Evolutionary conservation across 345 rosid species (phyloP).

Genomic region (Fremontodendron californicum): DNA sequence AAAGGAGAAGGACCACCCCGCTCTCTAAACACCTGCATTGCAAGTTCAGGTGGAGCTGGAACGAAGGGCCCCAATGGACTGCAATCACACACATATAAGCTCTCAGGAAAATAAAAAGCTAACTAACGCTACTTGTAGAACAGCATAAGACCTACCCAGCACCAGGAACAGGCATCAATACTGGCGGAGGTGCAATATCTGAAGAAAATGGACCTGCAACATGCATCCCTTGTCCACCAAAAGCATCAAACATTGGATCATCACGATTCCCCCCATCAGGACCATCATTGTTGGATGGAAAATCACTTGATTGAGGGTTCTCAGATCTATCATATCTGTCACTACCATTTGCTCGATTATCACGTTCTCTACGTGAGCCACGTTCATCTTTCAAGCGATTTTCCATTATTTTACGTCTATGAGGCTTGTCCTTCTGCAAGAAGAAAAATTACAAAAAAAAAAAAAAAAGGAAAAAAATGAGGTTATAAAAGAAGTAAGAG

Average conservation of each 20-base stretch:
- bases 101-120: background rate
- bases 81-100: conserved; percentile 30
- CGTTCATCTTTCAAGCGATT: conserved; percentile 84
- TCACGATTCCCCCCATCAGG: conserved; percentile 59
- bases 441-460: background rate
- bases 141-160: conserved; percentile 70
- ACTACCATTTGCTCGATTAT: conserved; percentile 56
- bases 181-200: conserved; percentile 85
- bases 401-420: conserved; percentile 64
- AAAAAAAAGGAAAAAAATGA: background rate
- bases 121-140: background rate
- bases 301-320: conserved; percentile 63
- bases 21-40: conserved; percentile 89
- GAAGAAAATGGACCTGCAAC: conserved; percentile 68
- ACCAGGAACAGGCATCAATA: conserved; percentile 99
- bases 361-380: conserved; percentile 78
- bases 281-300: conserved; percentile 53
- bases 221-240: conserved; percentile 73
- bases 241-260: conserved; percentile 63
- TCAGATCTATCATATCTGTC: conserved; percentile 78
- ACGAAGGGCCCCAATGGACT: conserved; percentile 99
- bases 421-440: conserved; percentile 68
- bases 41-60: conserved; percentile 97
- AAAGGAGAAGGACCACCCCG: conserved; percentile 76
- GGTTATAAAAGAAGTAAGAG: background rate